Evolutionary conservation across 169 alveolate genomes (phyloP), one percentile per base, ranked within the genome.

Genomic region (Condylostoma magnum): DNA sequence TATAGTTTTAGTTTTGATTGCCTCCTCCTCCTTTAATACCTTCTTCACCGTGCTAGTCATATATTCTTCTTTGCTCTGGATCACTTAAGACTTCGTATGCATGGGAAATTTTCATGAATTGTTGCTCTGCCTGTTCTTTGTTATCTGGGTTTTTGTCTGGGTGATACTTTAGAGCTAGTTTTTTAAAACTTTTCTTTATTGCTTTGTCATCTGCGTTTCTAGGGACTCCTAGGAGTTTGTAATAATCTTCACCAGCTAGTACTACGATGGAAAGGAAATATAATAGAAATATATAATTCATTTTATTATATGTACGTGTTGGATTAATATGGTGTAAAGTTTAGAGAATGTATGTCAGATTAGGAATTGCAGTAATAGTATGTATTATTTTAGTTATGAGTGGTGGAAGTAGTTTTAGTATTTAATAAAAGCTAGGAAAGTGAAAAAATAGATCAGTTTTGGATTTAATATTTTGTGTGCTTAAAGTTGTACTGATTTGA

Each of bases 181-280:
- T 93, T 73, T 98, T 89, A 67, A 94, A 96, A n/a, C 98, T 98
- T 81, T 90, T 95, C 73, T 95, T 93, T 31, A 96, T 96, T 27
- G 92, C 96, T 46, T 80, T 78, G 38, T 92, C 95, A 25, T 90
- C 76, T 18, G 97, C 97, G 57, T 90, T 88, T 44, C 93, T 70
- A 15, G 85, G 81, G 10, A 93, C 90, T 25, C 97, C 97, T 52
- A 93, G 60, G n/a, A 91, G 74, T 70, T 84, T 77, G 72, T 93
- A 93, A 50, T 93, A 93, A 72, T 92, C 96, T 57, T 79, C 79
- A 15, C 88, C 87, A 25, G 83, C 71, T 8, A 66, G 22, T 20
- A 18, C 57, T 8, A 77, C 72, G n/a, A 75, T n/a, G n/a, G 67
- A 54, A 20, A 77, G 43, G 12, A 52, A 54, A n/a, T n/a, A n/a